Evolutionary conservation across 2,329 filamentous ascomycete species (phyloP), one percentile per base, ranked within the genome.

Genomic region (Chaetothyriales sp.): DNA sequence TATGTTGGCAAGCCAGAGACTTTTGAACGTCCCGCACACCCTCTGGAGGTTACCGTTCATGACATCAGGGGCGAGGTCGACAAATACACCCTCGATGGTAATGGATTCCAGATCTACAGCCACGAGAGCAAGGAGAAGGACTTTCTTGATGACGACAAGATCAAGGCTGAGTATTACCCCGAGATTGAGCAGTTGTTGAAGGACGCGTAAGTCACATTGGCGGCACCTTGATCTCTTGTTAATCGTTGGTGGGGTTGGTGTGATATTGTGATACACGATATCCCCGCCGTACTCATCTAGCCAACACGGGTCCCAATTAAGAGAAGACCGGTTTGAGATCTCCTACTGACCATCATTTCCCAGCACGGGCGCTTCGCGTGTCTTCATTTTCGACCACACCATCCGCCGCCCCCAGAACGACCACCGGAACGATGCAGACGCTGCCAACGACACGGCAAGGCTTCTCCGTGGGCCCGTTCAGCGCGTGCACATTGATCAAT

Each of bases 301-400:
- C 51, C 54, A 18, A 47, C 50, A 22, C 49, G 51, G n/a, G 43
- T 53, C n/a, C 28, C 15, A 15, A 40, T 15, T 40, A 40, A 40
- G 10, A 40, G 13, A 15, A 10, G 33, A 5, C 33, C 10, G 4
- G 33, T 5, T 4, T 40, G 33, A 40, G 4, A 33, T 55, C 3
- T 49, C 50, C 7, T 49, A 25, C 22, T 25, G 22, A 55, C 44
- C 51, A 51, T 29, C n/a, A 13, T 19, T 48, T 20, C 13, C 46
- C 54, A 80, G 77, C 28, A 82, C 78, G 15, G 78, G 78, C 2
- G 77, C 73, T 15, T 66, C 73, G 1, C 72, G 73, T 19, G 65
- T 81, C 57, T 73, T 77, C 68, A 78, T 82, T 62, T 83, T 82
- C 61, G 77, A 81, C 66, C 78, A 82, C 65, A 81, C 77, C 5